phyloP scores from a whole-genome alignment of 2,329 filamentous ascomycete genomes.

The Curvularia lunata region DNA sequence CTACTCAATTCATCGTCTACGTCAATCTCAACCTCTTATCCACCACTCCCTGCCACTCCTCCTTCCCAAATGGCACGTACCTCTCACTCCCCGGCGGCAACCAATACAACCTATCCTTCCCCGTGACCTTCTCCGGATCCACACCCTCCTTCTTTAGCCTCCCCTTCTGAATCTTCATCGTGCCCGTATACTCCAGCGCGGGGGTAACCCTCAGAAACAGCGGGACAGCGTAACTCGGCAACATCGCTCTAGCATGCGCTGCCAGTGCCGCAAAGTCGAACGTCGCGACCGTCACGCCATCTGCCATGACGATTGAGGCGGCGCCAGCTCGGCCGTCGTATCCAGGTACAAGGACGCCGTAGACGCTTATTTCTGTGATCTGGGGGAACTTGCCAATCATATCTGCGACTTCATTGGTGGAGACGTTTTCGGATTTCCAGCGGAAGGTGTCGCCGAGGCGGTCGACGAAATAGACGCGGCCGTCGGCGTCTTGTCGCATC shows the following conservation, averaged over 20 bases:
- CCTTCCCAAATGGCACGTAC: constrained; percentile 50
- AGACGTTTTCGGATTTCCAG: constrained; percentile 56
- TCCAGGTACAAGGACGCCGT: constrained; percentile 54
- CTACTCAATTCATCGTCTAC: neutral
- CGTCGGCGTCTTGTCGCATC: constrained; percentile 44
- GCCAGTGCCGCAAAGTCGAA: constrained; percentile 48
- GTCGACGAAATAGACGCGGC: constrained; percentile 49
- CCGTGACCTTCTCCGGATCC: constrained; percentile 50
- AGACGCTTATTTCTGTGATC: constrained; percentile 54
- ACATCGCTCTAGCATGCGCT: constrained; percentile 46
- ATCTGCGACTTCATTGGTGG: constrained; percentile 55
- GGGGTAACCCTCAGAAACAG: constrained; percentile 52
- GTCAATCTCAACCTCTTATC: constrained; percentile 34
- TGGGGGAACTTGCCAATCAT: constrained; percentile 50
- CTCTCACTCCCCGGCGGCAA: constrained; percentile 40
- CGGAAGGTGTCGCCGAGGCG: constrained; percentile 50
- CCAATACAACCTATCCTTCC: constrained; percentile 52
- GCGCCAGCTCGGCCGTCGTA: constrained; percentile 55
- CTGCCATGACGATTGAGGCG: constrained; percentile 50
- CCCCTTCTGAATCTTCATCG: constrained; percentile 55
- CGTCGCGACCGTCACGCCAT: constrained; percentile 38
- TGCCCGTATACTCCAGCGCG: constrained; percentile 54
- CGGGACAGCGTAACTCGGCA: constrained; percentile 57
- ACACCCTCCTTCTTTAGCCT: constrained; percentile 52
- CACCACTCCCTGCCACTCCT: constrained; percentile 48